phyloP scores from a whole-genome alignment of 345 rosid species.

The Hibiscus trionum region DNA sequence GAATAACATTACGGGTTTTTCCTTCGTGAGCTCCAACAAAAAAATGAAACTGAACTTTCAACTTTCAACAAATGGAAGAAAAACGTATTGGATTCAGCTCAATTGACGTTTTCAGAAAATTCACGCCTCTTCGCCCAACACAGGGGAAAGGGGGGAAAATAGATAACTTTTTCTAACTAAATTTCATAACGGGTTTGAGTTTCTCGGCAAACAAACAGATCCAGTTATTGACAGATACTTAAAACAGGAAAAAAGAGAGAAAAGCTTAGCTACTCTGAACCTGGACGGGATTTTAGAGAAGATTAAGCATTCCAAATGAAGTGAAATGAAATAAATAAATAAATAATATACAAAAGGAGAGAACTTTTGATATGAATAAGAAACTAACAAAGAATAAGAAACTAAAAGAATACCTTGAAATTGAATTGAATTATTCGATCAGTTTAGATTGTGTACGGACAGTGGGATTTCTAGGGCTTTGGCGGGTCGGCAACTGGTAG shows the following conservation, averaged over 20 bases:
- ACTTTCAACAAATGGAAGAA: too few relatives aligned
- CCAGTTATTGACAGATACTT: neutral
- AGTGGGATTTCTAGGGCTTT: slow-evolving; percentile 3
- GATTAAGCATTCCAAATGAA: neutral
- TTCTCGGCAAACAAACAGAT: neutral
- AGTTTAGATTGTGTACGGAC: too few relatives aligned
- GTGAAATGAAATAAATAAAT: neutral
- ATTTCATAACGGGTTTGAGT: too few relatives aligned
- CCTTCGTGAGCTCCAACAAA: too few relatives aligned
- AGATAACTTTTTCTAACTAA: too few relatives aligned
- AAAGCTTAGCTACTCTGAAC: neutral
- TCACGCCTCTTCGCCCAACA: too few relatives aligned
- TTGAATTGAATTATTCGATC: neutral
- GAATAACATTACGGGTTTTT: neutral
- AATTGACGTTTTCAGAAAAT: too few relatives aligned
- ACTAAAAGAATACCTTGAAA: slow-evolving; percentile 12
- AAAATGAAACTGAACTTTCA: too few relatives aligned
- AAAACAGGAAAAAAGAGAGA: too few relatives aligned
- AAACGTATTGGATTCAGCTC: too few relatives aligned
- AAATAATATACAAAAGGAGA: too few relatives aligned
- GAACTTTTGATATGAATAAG: neutral
- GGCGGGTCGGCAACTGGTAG: slow-evolving; percentile 35
- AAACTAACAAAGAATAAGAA: neutral
- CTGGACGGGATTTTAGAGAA: neutral
- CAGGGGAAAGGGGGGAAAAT: too few relatives aligned